phyloP scores from a whole-genome alignment of 768 basidiomycete genomes.

The Omphalotus guepiniiformis region DNA sequence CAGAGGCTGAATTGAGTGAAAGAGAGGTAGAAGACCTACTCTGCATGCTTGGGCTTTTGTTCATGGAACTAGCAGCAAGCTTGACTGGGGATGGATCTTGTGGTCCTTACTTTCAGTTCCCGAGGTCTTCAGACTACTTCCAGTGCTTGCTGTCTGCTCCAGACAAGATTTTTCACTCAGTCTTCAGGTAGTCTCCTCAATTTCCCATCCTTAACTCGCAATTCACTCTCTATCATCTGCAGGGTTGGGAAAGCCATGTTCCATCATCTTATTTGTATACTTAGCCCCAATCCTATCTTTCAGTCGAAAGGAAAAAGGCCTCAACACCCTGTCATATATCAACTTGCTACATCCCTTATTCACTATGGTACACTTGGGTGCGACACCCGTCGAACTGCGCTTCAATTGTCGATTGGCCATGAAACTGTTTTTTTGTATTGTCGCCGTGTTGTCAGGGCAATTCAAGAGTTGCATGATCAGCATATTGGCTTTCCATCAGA shows the following conservation, averaged over 20 bases:
- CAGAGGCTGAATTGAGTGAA: no score
- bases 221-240: not conserved
- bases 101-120: no score
- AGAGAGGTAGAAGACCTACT: no score
- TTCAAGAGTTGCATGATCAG: constrained; percentile 12
- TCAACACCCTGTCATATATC: constrained; percentile 18
- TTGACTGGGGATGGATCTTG: no score
- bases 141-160: not conserved
- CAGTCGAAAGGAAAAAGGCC: constrained; percentile 9
- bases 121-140: no score
- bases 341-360: constrained; percentile 18
- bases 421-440: constrained; percentile 19
- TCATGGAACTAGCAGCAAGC: no score
- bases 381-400: constrained; percentile 11
- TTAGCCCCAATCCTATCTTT: constrained; percentile 14
- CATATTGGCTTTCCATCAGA: constrained; percentile 16
- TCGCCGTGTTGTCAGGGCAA: constrained; percentile 13
- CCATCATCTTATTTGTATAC: constrained; percentile 6
- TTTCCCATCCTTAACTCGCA: not conserved
- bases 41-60: no score
- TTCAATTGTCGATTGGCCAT: constrained; percentile 17
- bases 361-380: constrained; percentile 12
- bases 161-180: not conserved
- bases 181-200: constrained; percentile 6
- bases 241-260: constrained; percentile 12